These are phyloP conservation scores for Carallia pectinifolia DNA, from an alignment of 345 rosid genomes.

Conservation along the genomic window DNA sequence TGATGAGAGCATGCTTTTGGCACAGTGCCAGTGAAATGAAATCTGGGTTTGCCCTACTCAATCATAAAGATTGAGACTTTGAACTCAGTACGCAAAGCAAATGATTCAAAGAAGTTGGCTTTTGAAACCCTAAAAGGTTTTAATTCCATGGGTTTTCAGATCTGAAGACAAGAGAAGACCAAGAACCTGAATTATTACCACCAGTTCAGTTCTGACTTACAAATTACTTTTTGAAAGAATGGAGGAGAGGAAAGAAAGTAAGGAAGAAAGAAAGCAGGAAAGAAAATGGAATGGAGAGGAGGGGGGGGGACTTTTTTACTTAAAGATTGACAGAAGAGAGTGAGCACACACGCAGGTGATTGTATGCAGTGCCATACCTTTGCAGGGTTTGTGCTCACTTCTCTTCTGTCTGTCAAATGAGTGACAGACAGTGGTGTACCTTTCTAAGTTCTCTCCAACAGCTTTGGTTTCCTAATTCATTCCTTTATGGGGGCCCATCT, in stretches of 20 bases:
- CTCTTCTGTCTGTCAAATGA: conserved; percentile 39
- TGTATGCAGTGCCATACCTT: conserved; percentile 42
- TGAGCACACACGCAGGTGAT: conserved; percentile 70
- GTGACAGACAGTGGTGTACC: conserved; percentile 5
- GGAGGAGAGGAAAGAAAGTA: background rate
- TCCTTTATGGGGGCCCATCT: too few species aligned
- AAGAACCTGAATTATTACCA: background rate
- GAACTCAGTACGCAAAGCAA: background rate
- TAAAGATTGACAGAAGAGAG: conserved; percentile 63
- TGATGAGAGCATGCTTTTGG: too few species aligned
- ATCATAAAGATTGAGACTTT: too few species aligned
- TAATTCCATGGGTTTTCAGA: background rate
- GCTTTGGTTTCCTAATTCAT: background rate
- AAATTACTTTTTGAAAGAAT: too few species aligned
- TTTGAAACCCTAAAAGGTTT: conserved; percentile 3
- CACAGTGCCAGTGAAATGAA: too few species aligned
- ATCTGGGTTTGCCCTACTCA: too few species aligned
- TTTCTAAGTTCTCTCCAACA: background rate
- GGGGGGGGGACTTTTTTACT: background rate
- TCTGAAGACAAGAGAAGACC: background rate
- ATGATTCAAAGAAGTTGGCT: background rate
- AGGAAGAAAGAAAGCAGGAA: too few species aligned
- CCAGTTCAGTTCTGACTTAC: too few species aligned
- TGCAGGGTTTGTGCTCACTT: conserved; percentile 60
- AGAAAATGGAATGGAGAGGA: conserved; percentile 9